phyloP scores from a whole-genome alignment of 441 rosid species.

The Euphorbia corollata region DNA sequence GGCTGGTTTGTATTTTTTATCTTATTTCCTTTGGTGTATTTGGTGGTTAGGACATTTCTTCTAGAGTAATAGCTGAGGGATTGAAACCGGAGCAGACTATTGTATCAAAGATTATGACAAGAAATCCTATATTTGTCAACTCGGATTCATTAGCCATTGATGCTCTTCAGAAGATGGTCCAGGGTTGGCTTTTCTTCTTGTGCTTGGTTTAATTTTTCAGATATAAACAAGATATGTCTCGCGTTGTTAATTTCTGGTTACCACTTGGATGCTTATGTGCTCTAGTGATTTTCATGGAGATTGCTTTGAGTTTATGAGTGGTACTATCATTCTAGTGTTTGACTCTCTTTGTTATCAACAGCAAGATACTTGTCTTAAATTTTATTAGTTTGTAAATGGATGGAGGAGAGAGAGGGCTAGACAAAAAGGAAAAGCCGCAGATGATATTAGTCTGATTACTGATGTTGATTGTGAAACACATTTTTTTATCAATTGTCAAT shows the following conservation, averaged over 20 bases:
- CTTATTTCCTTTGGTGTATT: constrained; percentile 5
- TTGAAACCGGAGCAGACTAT: constrained; percentile 81
- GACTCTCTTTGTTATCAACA: not conserved
- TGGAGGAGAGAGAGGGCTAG: not conserved
- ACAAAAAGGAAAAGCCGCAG: not conserved
- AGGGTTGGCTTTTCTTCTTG: constrained; percentile 42
- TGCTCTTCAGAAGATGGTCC: constrained; percentile 95
- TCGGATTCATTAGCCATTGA: constrained; percentile 80
- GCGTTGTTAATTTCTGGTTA: not conserved
- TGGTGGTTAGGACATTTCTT: constrained; percentile 49
- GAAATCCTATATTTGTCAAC: constrained; percentile 77
- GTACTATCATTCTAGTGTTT: not conserved
- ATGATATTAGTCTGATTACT: not conserved
- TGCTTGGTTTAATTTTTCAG: not conserved
- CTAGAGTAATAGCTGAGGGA: constrained; percentile 85
- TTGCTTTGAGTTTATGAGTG: not conserved
- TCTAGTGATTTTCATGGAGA: not conserved
- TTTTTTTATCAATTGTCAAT: not conserved
- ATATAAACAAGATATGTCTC: not conserved
- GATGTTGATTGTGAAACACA: not conserved
- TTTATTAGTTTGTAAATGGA: not conserved
- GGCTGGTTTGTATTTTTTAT: not conserved
- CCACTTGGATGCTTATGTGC: not conserved
- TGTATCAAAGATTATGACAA: constrained; percentile 85
- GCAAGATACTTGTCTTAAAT: not conserved